Evolutionary conservation across 495 filamentous ascomycete genomes (phyloP), one percentile per base, ranked within the genome.

Genomic region (Podospora appendiculata): DNA sequence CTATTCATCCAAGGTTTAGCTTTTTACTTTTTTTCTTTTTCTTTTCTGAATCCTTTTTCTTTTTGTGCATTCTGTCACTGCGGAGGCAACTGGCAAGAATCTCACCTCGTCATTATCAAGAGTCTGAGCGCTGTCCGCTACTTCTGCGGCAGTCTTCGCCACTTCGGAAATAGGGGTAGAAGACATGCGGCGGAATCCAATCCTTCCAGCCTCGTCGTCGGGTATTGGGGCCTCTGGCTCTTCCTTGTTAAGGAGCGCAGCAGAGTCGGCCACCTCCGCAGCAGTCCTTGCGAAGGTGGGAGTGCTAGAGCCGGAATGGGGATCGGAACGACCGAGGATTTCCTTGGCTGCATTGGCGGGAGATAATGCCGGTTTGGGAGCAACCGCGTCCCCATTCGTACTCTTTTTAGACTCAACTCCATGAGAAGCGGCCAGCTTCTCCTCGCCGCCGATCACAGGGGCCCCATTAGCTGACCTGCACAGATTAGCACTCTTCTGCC

Each of bases 101-200:
- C 63, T 57, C 51, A 67, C 68, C 46, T 67, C 59, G 9, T 57
- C 57, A 0, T 47, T 52, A 16, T 68, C 64, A 47, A 67, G 58
- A 10, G 51, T 45, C 54, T 68, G 59, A 7, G 74, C 73, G 19
- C 64, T 68, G 43, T 77, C 71, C 19, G 73, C 69, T n/a, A 75
- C 73, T 53, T 80, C 74, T 11, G 72, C 71, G 7, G 76, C 71
- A 7, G 64, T 69, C 25, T 59, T 63, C 14, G 71, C 70, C 36
- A 71, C 58, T 33, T 78, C 62, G 12, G 62, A 47, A 47, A 72
- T 70, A 19, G 61, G 67, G 36, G 65, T 67, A 8, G 58, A 50
- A 2, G 65, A 66, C 45, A 64, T 50, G 13, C 63, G 59, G 47
- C 64, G 55, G 39, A 53, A 52, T 14, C 62, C 67, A 54, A 60